These are phyloP conservation scores for Penicillium capsulatum DNA, from an alignment of 2,329 filamentous ascomycete genomes.

Conservation along the genomic window DNA sequence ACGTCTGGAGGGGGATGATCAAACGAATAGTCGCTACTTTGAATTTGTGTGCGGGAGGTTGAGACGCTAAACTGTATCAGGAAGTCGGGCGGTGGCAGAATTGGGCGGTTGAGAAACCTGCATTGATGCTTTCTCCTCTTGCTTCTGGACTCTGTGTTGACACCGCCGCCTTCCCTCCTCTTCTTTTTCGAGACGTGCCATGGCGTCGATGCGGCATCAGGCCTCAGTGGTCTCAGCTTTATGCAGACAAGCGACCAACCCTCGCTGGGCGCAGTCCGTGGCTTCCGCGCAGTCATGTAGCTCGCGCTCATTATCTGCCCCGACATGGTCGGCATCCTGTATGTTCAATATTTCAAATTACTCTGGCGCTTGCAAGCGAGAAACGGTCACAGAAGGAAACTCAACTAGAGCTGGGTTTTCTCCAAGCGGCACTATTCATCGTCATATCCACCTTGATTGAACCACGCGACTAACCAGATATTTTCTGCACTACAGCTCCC, in stretches of 20 bases:
- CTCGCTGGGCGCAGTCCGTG: conserved; percentile 28
- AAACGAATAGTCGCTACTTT: conserved; percentile 22
- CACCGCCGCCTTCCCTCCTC: conserved; percentile 3
- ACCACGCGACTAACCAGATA: background rate
- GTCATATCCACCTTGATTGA: background rate
- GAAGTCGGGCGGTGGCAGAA: conserved; percentile 25
- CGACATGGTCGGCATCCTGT: conserved; percentile 28
- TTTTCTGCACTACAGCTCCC: conserved; percentile 17
- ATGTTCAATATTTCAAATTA: conserved; percentile 17
- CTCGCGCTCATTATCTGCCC: conserved; percentile 27
- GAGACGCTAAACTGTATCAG: conserved; percentile 28
- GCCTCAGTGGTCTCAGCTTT: conserved; percentile 31
- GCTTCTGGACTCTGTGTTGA: background rate
- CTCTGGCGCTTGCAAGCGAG: too few species aligned
- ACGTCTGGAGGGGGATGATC: conserved; percentile 19
- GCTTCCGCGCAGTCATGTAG: conserved; percentile 30
- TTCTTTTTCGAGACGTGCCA: conserved; percentile 14
- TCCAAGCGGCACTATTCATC: background rate
- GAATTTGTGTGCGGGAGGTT: conserved; percentile 29
- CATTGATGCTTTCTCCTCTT: conserved; percentile 7
- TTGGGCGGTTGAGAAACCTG: conserved; percentile 21
- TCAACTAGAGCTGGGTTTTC: background rate
- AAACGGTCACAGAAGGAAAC: background rate
- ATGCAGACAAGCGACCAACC: conserved; percentile 33
- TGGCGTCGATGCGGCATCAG: conserved; percentile 32